Conservation (phyloP, 2,329 filamentous ascomycete species). For the Trichothecium roseum region DNA sequence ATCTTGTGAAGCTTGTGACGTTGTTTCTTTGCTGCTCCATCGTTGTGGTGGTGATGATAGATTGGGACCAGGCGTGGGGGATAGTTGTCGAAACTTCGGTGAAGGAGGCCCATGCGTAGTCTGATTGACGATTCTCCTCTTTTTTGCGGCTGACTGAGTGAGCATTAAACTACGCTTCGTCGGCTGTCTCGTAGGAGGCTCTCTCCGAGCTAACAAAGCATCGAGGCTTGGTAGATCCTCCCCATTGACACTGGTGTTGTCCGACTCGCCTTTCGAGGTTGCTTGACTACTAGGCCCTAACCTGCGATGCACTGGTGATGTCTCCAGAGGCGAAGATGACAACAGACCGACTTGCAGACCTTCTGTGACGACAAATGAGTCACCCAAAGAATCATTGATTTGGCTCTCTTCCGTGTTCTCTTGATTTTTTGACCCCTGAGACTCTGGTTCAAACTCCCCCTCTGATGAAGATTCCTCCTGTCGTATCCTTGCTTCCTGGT, state of each 20-base stretch:
- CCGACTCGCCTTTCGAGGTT: conserved; percentile 23
- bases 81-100: too few relatives aligned
- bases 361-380: conserved; percentile 10
- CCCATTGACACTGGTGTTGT: conserved; percentile 24
- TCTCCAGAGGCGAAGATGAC: conserved; percentile 19
- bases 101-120: too few relatives aligned
- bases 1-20: too few relatives aligned
- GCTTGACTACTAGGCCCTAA: conserved; percentile 20
- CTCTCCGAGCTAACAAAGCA: conserved; percentile 2
- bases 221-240: conserved; percentile 26
- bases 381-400: conserved; percentile 9
- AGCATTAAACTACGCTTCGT: too few relatives aligned
- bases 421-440: conserved; percentile 27
- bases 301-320: conserved; percentile 13
- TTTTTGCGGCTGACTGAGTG: too few relatives aligned
- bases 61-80: too few relatives aligned
- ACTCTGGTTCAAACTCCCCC: conserved; percentile 40
- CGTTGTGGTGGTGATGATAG: too few relatives aligned
- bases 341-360: conserved; percentile 9
- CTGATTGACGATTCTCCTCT: too few relatives aligned
- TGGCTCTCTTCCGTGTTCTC: conserved; percentile 25
- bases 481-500: conserved; percentile 19
- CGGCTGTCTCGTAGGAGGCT: too few relatives aligned
- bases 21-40: too few relatives aligned
- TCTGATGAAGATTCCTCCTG: conserved; percentile 37